A percentile compares a stretch with the other conserved stretches of the same genome.
phyloP scores from a whole-genome alignment of 805 yeast genomes.

The Ogataea naganishii region DNA sequence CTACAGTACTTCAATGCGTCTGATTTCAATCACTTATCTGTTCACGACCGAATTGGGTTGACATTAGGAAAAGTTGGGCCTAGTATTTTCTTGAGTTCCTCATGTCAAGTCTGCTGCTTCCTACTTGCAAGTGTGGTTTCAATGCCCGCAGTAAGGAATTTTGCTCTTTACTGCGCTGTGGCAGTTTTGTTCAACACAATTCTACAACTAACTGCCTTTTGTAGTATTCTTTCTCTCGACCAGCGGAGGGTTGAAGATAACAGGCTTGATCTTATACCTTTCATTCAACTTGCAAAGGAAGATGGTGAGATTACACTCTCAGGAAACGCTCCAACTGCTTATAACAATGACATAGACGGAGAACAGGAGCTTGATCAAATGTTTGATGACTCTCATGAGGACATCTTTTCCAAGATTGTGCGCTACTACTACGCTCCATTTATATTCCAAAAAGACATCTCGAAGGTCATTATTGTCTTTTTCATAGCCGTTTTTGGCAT shows the following conservation, averaged over 20 bases:
- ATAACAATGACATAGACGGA: conserved; percentile 3
- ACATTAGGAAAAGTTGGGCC: conserved; percentile 79
- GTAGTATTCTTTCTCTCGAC: conserved; percentile 62
- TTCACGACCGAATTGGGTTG: conserved; percentile 51
- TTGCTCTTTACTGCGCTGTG: conserved; percentile 85
- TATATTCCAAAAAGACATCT: conserved; percentile 38
- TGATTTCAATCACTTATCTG: conserved; percentile 26
- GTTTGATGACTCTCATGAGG: conserved; percentile 12
- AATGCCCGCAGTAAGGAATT: conserved; percentile 95
- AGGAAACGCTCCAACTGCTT: neutral
- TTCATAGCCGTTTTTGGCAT: conserved; percentile 60
- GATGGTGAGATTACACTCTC: conserved; percentile 8
- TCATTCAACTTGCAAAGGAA: conserved; percentile 25
- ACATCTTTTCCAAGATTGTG: conserved; percentile 32
- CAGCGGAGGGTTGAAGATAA: conserved; percentile 51
- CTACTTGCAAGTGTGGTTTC: conserved; percentile 68
- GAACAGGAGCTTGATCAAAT: conserved; percentile 15
- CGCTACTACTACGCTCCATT: conserved; percentile 48
- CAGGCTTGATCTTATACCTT: conserved; percentile 56
- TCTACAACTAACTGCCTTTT: conserved; percentile 75
- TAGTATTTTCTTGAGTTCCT: conserved; percentile 68
- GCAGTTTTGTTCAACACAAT: conserved; percentile 71
- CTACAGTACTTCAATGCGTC: conserved; percentile 44
- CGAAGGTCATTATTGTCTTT: conserved; percentile 37
- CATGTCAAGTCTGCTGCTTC: conserved; percentile 75